Evolutionary conservation across 202 grass and related monocot genomes (phyloP).

Genomic region (Hordeum pubiflorum): DNA sequence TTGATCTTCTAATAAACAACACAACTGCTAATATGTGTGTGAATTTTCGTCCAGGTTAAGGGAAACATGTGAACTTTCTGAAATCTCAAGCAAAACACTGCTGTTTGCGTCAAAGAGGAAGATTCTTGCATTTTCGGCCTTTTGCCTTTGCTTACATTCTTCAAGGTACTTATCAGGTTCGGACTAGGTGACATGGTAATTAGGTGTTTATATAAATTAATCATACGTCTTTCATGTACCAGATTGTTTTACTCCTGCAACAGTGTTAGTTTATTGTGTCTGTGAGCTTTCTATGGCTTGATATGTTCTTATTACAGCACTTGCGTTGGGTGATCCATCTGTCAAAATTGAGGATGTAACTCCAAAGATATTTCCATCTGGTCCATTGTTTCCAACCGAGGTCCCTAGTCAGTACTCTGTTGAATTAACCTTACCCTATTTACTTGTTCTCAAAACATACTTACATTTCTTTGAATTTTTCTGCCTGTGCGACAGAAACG

Average conservation of each 20-base stretch:
- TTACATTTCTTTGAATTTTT: slow-evolving; percentile 1
- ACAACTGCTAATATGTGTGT: background rate
- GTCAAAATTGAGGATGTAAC: slow-evolving; percentile 75
- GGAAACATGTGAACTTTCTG: slow-evolving; percentile 26
- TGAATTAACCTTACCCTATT: background rate
- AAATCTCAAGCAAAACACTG: slow-evolving; percentile 27
- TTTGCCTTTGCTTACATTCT: slow-evolving; percentile 62
- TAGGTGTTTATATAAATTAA: slow-evolving; percentile 16
- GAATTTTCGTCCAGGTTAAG: slow-evolving; percentile 29
- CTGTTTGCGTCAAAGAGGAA: slow-evolving; percentile 50
- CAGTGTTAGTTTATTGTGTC: background rate
- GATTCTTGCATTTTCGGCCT: slow-evolving; percentile 49
- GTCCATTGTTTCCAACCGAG: slow-evolving; percentile 78
- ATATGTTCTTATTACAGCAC: slow-evolving; percentile 32
- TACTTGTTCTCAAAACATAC: slow-evolving; percentile 13
- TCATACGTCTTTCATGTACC: background rate
- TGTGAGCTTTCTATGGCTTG: background rate
- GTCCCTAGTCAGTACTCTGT: slow-evolving; percentile 29
- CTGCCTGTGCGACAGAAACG: slow-evolving; percentile 46
- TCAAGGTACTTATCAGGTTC: slow-evolving; percentile 91
- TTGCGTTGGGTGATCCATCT: slow-evolving; percentile 75
- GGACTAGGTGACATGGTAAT: slow-evolving; percentile 36
- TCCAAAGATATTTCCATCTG: slow-evolving; percentile 67
- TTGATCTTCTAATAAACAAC: background rate
- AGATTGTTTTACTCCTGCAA: background rate